Evolutionary conservation across 257 asterid genomes (phyloP).

Genomic region (Nicotiana paniculata): DNA sequence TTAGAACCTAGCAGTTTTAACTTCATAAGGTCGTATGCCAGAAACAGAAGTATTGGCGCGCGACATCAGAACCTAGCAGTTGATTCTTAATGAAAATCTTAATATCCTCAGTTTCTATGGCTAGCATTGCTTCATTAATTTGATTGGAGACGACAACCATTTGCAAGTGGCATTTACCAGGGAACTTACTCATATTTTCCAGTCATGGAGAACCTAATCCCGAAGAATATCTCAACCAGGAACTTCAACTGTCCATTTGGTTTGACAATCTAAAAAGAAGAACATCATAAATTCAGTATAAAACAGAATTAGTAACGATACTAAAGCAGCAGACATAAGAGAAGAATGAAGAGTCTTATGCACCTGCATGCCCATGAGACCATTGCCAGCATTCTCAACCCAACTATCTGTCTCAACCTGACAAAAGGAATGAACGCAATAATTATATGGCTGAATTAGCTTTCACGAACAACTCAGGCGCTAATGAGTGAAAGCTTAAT

Average conservation of each 20-base stretch:
- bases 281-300: neutral
- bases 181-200: conserved; percentile 69
- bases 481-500: neutral
- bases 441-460: neutral
- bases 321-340: neutral
- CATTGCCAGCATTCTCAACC: conserved; percentile 92
- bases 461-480: neutral
- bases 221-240: conserved; percentile 57
- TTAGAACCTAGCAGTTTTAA: neutral
- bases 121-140: neutral
- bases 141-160: neutral
- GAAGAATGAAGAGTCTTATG: neutral
- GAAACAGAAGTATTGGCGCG: no score
- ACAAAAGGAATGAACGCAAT: neutral
- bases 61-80: no score
- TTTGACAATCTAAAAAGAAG: conserved; percentile 44
- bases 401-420: conserved; percentile 94
- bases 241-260: conserved; percentile 66
- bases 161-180: neutral
- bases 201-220: conserved; percentile 77
- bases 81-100: no score
- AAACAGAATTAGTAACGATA: neutral
- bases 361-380: conserved; percentile 92
- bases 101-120: no score
- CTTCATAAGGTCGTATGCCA: neutral